phyloP scores from a whole-genome alignment of 2,329 filamentous ascomycete genomes.

The Hawksworthiomyces lignivorus region DNA sequence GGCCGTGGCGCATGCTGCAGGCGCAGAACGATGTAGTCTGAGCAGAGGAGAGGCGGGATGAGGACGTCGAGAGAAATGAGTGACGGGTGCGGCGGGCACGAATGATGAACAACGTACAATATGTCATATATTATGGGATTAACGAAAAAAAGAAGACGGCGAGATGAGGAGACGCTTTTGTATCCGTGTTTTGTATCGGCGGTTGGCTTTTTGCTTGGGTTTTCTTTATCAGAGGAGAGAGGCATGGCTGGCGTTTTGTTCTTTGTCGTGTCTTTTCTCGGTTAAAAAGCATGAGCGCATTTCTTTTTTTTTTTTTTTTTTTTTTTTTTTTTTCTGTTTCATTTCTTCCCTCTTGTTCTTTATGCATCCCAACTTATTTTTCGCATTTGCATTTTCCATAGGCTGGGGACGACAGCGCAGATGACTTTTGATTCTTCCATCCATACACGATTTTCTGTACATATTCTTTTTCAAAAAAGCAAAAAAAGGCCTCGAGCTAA shows the following conservation, averaged over 20 bases:
- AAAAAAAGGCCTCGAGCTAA: no score
- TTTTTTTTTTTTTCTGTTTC: neutral
- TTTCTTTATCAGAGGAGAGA: neutral
- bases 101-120: no score
- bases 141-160: conserved; percentile 1
- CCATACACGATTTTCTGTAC: neutral
- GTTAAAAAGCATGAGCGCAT: conserved; percentile 6
- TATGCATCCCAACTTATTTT: neutral
- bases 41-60: no score
- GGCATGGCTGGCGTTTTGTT: neutral
- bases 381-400: neutral
- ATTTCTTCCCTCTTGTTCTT: neutral
- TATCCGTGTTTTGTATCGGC: no score
- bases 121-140: no score
- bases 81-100: no score
- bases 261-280: neutral
- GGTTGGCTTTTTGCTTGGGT: no score
- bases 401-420: no score
- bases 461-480: neutral
- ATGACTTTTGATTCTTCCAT: neutral
- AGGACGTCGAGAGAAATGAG: no score
- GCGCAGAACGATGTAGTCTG: conserved; percentile 41
- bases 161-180: no score
- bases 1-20: conserved; percentile 42
- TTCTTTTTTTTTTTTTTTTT: neutral